Evolutionary conservation across 1,284 basidiomycete species (phyloP), one percentile per base, ranked within the genome.

Genomic region (Ganoderma lucidum): DNA sequence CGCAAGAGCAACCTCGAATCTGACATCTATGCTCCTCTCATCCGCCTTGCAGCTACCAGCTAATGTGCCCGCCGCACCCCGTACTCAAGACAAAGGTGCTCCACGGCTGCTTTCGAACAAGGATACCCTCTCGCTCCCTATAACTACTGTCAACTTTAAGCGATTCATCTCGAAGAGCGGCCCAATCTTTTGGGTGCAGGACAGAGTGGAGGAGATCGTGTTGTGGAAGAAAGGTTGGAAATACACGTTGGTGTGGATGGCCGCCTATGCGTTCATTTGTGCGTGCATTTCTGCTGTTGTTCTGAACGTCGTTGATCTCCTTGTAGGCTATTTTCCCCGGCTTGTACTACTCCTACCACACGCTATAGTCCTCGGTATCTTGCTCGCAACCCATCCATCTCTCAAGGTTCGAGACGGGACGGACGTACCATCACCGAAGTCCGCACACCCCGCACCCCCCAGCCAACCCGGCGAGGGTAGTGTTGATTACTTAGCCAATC

Each of bases 181-280:
- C 0, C 89, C 90, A 0, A 80, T 93, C 6, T 94, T 93, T 74
- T 94, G 93, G 93, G 71, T 94, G 15, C 91, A 93, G 79, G 93
- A 94, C 75, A 81, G 93, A 2, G 74, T 90, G 23, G 93, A 94
- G 76, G 93, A 94, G 79, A 84, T 93, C 19, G 65, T 94, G 1
- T 80, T 91, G 70, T 94, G 93, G 93, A 89, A 85, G 78, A 83
- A 84, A 65, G 91, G 92, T 0, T 89, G 87, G 88, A 86, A 85
- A 75, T 82, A 87, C 51, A 94, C 93, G 0, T 72, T 81, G 12
- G 84, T 86, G 0, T 94, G 91, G 90, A 88, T 93, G 79, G 83
- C 85, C 0, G 84, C 80, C 0, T 94, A 93, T 75, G 85, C 85
- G 0, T 92, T 93, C 74, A 76, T 94, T 28, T 94, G 93, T 93